Percentiles rank a stretch among this genome's conserved stretches.
Conservation (phyloP, 2,329 filamentous ascomycete species). For the Penicillium fuscoglaucum region DNA sequence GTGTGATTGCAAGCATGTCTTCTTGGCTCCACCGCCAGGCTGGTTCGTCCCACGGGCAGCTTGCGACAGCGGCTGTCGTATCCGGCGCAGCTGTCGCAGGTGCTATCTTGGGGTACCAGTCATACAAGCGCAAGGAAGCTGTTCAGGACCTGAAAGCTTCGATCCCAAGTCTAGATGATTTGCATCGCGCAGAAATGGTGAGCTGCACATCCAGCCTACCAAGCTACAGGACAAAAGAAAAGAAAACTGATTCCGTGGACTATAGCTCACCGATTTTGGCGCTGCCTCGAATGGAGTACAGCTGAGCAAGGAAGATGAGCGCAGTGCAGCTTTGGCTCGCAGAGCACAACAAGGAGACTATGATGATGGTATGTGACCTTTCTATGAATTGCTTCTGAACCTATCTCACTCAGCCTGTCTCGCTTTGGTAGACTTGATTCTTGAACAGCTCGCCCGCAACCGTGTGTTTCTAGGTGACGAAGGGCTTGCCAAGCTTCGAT, state of each 20-base stretch:
- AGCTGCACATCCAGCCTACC: not conserved
- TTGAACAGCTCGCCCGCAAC: slow-evolving; percentile 92
- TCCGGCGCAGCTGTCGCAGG: slow-evolving; percentile 48
- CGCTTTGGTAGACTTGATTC: slow-evolving; percentile 68
- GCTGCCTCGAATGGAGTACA: slow-evolving; percentile 34
- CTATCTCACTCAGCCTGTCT: slow-evolving; percentile 5
- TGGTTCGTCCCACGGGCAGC: slow-evolving; percentile 44
- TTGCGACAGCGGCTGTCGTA: slow-evolving; percentile 45
- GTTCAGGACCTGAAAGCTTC: slow-evolving; percentile 61
- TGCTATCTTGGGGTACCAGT: slow-evolving; percentile 59
- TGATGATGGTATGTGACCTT: slow-evolving; percentile 53
- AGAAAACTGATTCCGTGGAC: slow-evolving; percentile 38
- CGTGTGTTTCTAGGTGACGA: slow-evolving; percentile 83
- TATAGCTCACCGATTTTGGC: slow-evolving; percentile 55
- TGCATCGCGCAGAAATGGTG: slow-evolving; percentile 54
- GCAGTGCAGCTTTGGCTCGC: slow-evolving; percentile 58
- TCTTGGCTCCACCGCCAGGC: slow-evolving; percentile 48
- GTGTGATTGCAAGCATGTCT: slow-evolving; percentile 37
- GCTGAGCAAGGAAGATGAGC: slow-evolving; percentile 56
- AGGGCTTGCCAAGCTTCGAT: slow-evolving; percentile 75
- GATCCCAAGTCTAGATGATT: slow-evolving; percentile 57
- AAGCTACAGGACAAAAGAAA: not conserved
- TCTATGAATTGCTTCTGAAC: not conserved
- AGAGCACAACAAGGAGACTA: slow-evolving; percentile 64
- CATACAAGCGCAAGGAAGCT: slow-evolving; percentile 55